Evolutionary conservation across 1,284 basidiomycete species (phyloP), one percentile per base, ranked within the genome.

Genomic region (Ustilago nuda): DNA sequence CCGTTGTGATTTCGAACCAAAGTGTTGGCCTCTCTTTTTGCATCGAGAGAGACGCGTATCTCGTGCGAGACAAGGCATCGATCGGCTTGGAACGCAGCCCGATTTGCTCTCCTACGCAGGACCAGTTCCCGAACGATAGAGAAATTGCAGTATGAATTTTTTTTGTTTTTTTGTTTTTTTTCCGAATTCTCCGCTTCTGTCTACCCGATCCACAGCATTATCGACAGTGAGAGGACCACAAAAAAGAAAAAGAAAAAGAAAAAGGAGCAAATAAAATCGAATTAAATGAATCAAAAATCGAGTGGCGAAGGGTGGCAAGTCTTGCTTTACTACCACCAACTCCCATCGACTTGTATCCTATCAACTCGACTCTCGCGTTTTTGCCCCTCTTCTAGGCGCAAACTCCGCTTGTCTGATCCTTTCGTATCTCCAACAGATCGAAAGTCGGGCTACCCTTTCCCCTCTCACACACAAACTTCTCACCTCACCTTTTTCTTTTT

Each of bases 391-490:
- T 56, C 45, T 67, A 70, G 67, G 67, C 67, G 70, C 70, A 64
- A 58, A 67, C 35, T 32, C 37, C 64, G 56, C 60, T 69, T 45
- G 51, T 65, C 68, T 69, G 74, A 66, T 68, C 65, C 69, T 76
- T 61, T 72, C 74, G 69, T 63, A 57, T 76, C 69, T 76, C 69
- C 74, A 76, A 76, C 69, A 72, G 69, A 72, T 76, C 74, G 69
- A 68, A 72, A 59, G 65, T 75, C 72, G 64, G 72, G 72, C 52
- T 67, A 56, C 46, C 36, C 33, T 13, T 11, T 19, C 36, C 59
- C 56, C 67, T 65, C 27, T 41, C 55, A 32, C 33, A 32, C 33
- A 39, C 62, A 65, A 66, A 15, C 43, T 23, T 52, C 52, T 54
- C 48, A 54, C 43, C 19, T 48, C 23, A 3, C 3, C 3, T 19